A percentile compares a stretch with the other conserved stretches of the same genome.
These are phyloP conservation scores for Aureococcus anophagefferens DNA, from an alignment of 108 stramenopile genomes.

Conservation along the genomic window DNA sequence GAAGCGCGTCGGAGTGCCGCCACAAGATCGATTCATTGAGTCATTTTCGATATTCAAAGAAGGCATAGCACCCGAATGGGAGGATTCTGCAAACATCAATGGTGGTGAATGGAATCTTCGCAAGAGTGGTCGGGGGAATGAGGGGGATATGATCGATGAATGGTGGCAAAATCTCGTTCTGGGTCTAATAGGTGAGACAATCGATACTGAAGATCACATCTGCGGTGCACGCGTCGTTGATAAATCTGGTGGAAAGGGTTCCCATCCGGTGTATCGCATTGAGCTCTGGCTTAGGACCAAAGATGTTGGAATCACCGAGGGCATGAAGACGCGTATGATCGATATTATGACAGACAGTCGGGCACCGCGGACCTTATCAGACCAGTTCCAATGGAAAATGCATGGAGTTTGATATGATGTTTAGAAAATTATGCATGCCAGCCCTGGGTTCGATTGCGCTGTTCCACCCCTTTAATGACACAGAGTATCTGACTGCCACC, in stretches of 20 bases:
- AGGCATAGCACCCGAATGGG: slow-evolving; percentile 90
- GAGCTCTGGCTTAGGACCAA: slow-evolving; percentile 75
- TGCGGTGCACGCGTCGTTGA: slow-evolving; percentile 82
- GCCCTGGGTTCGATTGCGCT: no score
- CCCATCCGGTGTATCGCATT: slow-evolving; percentile 60
- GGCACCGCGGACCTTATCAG: background rate
- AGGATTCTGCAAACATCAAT: slow-evolving; percentile 67
- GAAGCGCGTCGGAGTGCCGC: slow-evolving; percentile 52
- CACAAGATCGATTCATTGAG: slow-evolving; percentile 60
- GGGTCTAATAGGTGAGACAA: slow-evolving; percentile 71
- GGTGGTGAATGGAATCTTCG: slow-evolving; percentile 83
- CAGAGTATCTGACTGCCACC: no score
- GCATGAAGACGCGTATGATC: slow-evolving; percentile 25
- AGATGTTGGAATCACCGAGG: slow-evolving; percentile 49
- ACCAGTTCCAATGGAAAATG: background rate
- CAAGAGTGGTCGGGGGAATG: slow-evolving; percentile 27
- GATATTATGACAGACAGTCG: background rate
- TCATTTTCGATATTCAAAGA: slow-evolving; percentile 85
- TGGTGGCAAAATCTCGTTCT: slow-evolving; percentile 81
- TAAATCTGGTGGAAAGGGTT: slow-evolving; percentile 44
- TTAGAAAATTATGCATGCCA: no score
- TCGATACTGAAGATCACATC: slow-evolving; percentile 57
- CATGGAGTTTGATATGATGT: no score
- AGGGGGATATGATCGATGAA: slow-evolving; percentile 61
- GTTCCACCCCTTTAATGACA: no score